Percentiles rank a stretch among this genome's conserved stretches.
Evolutionary conservation across 2,329 filamentous ascomycete genomes (phyloP).

Genomic region (Knufia fluminis): DNA sequence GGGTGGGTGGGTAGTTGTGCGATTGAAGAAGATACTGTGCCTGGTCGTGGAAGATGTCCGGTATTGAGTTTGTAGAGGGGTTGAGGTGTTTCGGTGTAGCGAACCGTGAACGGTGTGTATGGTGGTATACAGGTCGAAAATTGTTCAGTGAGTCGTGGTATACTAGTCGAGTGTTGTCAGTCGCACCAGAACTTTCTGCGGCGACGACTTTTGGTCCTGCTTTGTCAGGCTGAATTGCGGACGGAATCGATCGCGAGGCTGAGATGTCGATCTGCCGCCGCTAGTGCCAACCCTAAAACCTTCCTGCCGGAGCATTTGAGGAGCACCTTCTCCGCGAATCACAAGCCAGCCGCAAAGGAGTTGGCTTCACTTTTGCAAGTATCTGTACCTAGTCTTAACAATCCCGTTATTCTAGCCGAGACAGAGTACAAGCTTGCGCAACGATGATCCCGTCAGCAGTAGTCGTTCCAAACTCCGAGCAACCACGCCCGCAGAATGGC

Average conservation of each 20-base stretch:
- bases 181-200: constrained; percentile 1
- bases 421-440: neutral
- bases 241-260: neutral
- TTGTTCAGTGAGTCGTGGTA: no score
- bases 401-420: no score
- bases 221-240: neutral
- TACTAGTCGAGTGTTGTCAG: no score
- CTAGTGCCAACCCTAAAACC: neutral
- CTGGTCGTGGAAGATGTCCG: no score
- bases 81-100: no score
- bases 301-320: neutral
- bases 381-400: no score
- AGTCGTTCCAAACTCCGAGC: constrained; percentile 24
- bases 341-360: neutral
- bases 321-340: constrained; percentile 1
- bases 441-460: constrained; percentile 30
- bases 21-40: no score
- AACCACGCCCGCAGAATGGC: constrained; percentile 18
- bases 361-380: neutral
- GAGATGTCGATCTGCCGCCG: neutral
- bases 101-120: no score
- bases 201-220: neutral
- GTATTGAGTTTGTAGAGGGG: no score
- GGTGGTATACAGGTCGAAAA: no score
- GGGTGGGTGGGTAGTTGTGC: no score